Conservation (phyloP, 805 yeast genomes). For the Candida khao-thaluensis region DNA sequence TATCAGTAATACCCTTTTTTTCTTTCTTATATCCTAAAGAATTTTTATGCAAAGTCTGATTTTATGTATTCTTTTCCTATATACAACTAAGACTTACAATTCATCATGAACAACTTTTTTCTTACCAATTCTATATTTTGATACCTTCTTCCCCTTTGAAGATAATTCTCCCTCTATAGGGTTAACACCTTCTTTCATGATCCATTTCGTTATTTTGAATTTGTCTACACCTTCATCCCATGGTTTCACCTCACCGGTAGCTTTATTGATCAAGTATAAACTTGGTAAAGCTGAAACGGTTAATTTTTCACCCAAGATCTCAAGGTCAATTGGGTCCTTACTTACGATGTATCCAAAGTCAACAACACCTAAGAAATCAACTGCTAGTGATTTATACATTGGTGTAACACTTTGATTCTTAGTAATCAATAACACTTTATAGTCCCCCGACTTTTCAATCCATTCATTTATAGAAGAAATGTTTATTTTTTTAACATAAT, state of each 20-base stretch:
- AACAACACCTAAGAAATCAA: conserved; percentile 58
- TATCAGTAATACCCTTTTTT: too few relatives aligned
- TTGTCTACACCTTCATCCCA: conserved; percentile 28
- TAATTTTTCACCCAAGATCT: conserved; percentile 6
- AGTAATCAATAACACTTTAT: conserved; percentile 54
- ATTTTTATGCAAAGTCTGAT: background rate
- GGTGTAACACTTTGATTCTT: conserved; percentile 51
- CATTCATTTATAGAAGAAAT: conserved; percentile 32
- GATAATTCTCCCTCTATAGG: conserved; percentile 42
- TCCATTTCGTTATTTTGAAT: conserved; percentile 32
- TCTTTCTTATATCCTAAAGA: too few relatives aligned
- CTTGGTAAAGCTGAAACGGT: conserved; percentile 25
- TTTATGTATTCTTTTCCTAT: background rate
- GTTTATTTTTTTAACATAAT: conserved; percentile 52
- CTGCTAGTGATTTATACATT: conserved; percentile 61
- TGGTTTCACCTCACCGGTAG: conserved; percentile 1
- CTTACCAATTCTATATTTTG: conserved; percentile 31
- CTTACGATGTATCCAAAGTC: conserved; percentile 47
- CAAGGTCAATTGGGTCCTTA: conserved; percentile 16
- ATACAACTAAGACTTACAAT: conserved; percentile 17
- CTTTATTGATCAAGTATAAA: conserved; percentile 16
- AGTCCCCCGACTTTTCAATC: conserved; percentile 22
- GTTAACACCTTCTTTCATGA: conserved; percentile 21
- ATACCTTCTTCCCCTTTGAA: conserved; percentile 29
- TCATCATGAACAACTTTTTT: conserved; percentile 27